Base-by-base conservation (phyloP, 257 asterid species). In the Sherardia arvensis region DNA sequence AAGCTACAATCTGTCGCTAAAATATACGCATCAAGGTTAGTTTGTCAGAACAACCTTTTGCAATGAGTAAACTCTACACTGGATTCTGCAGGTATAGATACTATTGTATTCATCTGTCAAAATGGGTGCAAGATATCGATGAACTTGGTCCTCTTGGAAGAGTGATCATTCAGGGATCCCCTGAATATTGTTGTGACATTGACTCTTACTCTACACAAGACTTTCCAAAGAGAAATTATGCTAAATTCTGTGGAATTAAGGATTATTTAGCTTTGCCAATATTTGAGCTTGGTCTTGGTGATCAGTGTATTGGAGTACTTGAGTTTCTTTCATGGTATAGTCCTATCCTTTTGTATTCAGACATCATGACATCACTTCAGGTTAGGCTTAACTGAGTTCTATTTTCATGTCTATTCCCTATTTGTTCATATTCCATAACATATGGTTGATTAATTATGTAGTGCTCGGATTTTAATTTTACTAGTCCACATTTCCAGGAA, bases 11-110 rank as follows among this genome's bases (percentile, higher is more conserved):
- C 59, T 53, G 59, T 53, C 59, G 17, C 29, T 53, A 10, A 49
- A 49, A 49, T 49, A 49, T 20, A 21, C 28, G 15, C 10, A 23
- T 23, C 25, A 10, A 8, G 25, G 29, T 22, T 21, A 21, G 29
- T 53, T 14, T 53, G 59, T 53, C 59, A 8, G 59, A 23, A 23
- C 59, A 53, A n/a, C 30, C 59, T 53, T 53, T 53, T 22, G 59
- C 29, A 1, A 4, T 53, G 10, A n/a, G 59, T 53, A 26, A 53
- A 53, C 28, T 53, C 14, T 53, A 22, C 4, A 53, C 12, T 2
- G 59, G 59, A 3, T 26, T 53, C 59, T 53, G 59, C 3, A 53
- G 59, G 7, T 53, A 53, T 23, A 53, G 59, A 26, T 53, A 53
- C 59, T 53, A 11, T 22, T 22, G 59, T 10, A 53, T 53, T 22